Percentiles rank a stretch among this genome's conserved stretches.
Conservation (phyloP, 768 basidiomycete species). For the Auriscalpium orientale region DNA sequence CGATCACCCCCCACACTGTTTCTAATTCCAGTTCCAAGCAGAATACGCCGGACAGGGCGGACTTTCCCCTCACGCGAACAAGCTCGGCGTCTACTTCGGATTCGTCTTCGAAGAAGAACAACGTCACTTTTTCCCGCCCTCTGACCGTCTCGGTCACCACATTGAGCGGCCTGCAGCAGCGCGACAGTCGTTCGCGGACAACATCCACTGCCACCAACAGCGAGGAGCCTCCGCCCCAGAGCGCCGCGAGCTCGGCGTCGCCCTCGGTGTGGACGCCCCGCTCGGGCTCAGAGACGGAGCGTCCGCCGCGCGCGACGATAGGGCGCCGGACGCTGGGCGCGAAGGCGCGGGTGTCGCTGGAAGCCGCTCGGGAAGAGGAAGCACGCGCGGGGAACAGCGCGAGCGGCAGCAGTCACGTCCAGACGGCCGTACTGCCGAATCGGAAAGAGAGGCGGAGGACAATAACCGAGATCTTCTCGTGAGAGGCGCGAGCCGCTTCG, state of each 20-base stretch:
- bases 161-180: conserved; percentile 48
- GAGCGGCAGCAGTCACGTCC: conserved; percentile 29
- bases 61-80: conserved; percentile 32
- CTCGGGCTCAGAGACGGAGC: conserved; percentile 46
- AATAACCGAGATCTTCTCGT: conserved; percentile 43
- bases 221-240: conserved; percentile 10
- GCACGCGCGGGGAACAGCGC: conserved; percentile 30
- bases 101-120: conserved; percentile 29
- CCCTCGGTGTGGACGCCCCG: conserved; percentile 23
- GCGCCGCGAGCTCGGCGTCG: conserved; percentile 27
- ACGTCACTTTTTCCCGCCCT: conserved; percentile 61
- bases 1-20: conserved; percentile 58
- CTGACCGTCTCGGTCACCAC: conserved; percentile 46
- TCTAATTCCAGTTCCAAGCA: conserved; percentile 29
- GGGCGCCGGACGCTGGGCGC: conserved; percentile 29
- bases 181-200: conserved; percentile 32
- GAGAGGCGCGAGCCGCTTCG: not conserved
- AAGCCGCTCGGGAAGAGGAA: conserved; percentile 24
- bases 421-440: conserved; percentile 27
- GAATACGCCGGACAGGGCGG: conserved; percentile 21
- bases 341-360: conserved; percentile 40
- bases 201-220: conserved; percentile 27
- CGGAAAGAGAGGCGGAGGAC: conserved; percentile 40
- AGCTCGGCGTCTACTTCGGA: conserved; percentile 31
- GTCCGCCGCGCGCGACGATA: conserved; percentile 27